Conservation (phyloP, 164 flowering plant species). For the Dillenia turbinata region DNA sequence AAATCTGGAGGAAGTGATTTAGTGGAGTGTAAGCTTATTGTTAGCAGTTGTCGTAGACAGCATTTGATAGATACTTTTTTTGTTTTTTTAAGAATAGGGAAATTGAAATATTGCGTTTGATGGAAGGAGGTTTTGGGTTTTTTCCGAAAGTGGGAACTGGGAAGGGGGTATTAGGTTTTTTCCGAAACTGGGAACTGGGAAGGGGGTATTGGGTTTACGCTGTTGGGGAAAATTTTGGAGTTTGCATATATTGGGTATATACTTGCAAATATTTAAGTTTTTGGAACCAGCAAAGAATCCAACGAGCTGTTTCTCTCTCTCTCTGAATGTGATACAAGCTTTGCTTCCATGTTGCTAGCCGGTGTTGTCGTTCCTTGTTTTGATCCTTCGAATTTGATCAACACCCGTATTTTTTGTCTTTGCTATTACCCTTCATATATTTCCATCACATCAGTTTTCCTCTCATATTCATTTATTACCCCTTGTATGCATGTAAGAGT, state of each 20-base stretch:
- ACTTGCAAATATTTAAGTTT: neutral
- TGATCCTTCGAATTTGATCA: no score
- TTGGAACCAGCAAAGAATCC: neutral
- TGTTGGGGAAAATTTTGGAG: neutral
- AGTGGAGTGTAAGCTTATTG: no score
- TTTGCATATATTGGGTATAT: neutral
- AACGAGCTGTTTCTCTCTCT: neutral
- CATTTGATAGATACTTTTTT: neutral
- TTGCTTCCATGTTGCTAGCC: neutral
- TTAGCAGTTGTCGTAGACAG: neutral
- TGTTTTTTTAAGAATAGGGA: neutral
- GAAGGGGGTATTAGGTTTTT: neutral
- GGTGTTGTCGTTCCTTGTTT: no score
- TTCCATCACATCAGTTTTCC: no score
- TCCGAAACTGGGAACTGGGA: neutral
- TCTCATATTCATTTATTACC: no score
- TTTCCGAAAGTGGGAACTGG: neutral
- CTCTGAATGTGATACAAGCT: neutral
- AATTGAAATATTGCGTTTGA: neutral
- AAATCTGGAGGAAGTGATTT: no score
- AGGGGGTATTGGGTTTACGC: neutral
- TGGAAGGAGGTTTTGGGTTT: neutral
- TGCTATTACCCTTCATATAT: no score
- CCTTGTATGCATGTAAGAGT: no score
- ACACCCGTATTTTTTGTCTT: no score